Evolutionary conservation across 768 basidiomycete species (phyloP).

Genomic region (Boletus coccyginus): DNA sequence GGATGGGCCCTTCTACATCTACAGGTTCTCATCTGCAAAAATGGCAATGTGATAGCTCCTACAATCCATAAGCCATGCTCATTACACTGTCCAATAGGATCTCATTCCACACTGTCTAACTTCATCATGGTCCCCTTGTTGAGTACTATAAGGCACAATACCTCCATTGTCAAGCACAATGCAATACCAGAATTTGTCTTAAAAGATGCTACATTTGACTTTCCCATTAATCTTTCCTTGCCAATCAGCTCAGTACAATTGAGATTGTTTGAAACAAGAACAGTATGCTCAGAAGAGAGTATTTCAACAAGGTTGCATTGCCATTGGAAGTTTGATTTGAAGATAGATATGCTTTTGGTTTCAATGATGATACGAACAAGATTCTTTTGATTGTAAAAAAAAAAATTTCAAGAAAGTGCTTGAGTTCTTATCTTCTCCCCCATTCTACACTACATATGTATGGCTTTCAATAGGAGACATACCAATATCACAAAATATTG

Average conservation of each 20-base stretch:
- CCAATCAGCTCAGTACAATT: constrained; percentile 67
- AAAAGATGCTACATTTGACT: constrained; percentile 84
- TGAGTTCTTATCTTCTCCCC: too few relatives aligned
- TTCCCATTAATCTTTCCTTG: constrained; percentile 79
- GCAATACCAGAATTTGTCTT: constrained; percentile 63
- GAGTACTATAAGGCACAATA: constrained; percentile 58
- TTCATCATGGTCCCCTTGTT: constrained; percentile 69
- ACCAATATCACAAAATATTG: too few relatives aligned
- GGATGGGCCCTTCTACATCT: constrained; percentile 65
- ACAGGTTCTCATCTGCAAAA: constrained; percentile 62
- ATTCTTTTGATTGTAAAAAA: constrained; percentile 38
- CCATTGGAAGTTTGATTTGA: constrained; percentile 81
- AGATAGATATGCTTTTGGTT: constrained; percentile 42
- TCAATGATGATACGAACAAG: constrained; percentile 63
- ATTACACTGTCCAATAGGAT: neutral
- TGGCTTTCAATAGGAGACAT: too few relatives aligned
- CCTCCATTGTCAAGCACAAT: constrained; percentile 74
- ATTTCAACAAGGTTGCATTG: constrained; percentile 83
- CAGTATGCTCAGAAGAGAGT: constrained; percentile 78
- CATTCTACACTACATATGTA: too few relatives aligned
- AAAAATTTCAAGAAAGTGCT: too few relatives aligned
- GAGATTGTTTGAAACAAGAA: constrained; percentile 96
- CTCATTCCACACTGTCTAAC: constrained; percentile 37
- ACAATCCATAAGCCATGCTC: constrained; percentile 66
- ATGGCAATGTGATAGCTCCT: constrained; percentile 63